A percentile compares a stretch with the other conserved stretches of the same genome.
These are phyloP conservation scores for Puya raimondii DNA, from an alignment of 176 grass and related monocot species.

Conservation along the genomic window DNA sequence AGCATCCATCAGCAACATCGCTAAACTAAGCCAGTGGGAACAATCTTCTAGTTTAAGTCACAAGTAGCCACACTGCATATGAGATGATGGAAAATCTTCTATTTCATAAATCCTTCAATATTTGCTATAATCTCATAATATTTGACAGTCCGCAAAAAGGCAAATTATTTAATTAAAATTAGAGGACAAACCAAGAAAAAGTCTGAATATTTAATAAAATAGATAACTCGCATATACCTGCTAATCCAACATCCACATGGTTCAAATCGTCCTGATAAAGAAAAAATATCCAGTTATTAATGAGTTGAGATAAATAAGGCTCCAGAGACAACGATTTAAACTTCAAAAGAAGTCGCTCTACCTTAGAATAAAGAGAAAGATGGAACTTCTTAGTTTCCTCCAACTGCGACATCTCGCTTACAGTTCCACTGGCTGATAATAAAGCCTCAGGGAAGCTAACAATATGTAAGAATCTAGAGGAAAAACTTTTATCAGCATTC, in stretches of 20 bases:
- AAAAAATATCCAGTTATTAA: slow-evolving; percentile 17
- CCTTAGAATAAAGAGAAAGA: slow-evolving; percentile 65
- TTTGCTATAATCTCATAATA: no score
- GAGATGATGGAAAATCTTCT: no score
- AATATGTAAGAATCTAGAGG: slow-evolving; percentile 58
- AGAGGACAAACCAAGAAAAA: neutral
- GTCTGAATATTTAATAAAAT: slow-evolving; percentile 1
- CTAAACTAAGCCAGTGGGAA: no score
- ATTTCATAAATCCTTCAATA: no score
- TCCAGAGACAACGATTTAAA: neutral
- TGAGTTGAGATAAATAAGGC: slow-evolving; percentile 9
- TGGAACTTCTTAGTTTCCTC: slow-evolving; percentile 97
- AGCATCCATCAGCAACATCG: no score
- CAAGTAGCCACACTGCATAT: no score
- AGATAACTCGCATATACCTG: slow-evolving; percentile 38
- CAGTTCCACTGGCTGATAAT: slow-evolving; percentile 53
- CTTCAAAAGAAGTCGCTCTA: slow-evolving; percentile 18
- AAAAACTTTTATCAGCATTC: slow-evolving; percentile 9
- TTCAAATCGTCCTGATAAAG: slow-evolving; percentile 44
- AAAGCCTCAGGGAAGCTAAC: slow-evolving; percentile 49
- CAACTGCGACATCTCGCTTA: slow-evolving; percentile 86
- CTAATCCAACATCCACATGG: slow-evolving; percentile 18
- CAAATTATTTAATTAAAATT: no score
- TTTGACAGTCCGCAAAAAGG: no score
- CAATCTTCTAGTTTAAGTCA: no score